Percentiles rank a stretch among this genome's conserved stretches.
phyloP scores from a whole-genome alignment of 2,329 filamentous ascomycete species.

The Aspergillus amoenus region DNA sequence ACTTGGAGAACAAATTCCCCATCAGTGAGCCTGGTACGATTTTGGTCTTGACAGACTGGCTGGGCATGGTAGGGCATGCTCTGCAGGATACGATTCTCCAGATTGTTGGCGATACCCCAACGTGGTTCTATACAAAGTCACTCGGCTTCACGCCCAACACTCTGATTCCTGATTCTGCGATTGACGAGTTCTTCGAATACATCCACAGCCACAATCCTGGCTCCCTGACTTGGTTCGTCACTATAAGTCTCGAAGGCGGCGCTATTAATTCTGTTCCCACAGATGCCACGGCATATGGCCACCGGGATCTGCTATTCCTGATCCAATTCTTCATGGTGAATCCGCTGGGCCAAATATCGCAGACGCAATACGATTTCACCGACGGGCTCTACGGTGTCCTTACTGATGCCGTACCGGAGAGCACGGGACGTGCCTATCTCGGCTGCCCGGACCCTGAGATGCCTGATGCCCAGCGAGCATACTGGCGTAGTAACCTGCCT shows the following conservation, averaged over 20 bases:
- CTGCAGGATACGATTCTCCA: no score
- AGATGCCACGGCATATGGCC: constrained; percentile 60
- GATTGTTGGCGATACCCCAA: constrained; percentile 30
- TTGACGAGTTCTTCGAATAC: constrained; percentile 55
- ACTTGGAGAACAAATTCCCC: constrained; percentile 27
- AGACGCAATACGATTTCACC: no score
- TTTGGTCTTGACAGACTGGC: constrained; percentile 28
- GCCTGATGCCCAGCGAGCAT: constrained; percentile 47
- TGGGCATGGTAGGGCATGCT: no score
- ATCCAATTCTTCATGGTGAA: no score
- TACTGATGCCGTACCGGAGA: no score
- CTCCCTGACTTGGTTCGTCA: constrained; percentile 31
- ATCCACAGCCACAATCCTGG: constrained; percentile 25
- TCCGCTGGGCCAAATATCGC: no score
- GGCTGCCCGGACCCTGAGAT: constrained; percentile 62
- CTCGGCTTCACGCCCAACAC: constrained; percentile 53
- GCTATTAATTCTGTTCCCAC: constrained; percentile 56
- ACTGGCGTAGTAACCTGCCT: constrained; percentile 57
- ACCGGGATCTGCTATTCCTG: constrained; percentile 53
- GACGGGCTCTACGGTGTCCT: no score
- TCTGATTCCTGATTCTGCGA: constrained; percentile 45
- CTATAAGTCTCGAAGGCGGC: constrained; percentile 37
- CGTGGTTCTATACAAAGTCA: constrained; percentile 58
- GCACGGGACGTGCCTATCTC: constrained; percentile 50
- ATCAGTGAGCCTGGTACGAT: constrained; percentile 16